These are phyloP conservation scores for Plantago lanceolata DNA, from an alignment of 305 asterid genomes.

Conservation along the genomic window DNA sequence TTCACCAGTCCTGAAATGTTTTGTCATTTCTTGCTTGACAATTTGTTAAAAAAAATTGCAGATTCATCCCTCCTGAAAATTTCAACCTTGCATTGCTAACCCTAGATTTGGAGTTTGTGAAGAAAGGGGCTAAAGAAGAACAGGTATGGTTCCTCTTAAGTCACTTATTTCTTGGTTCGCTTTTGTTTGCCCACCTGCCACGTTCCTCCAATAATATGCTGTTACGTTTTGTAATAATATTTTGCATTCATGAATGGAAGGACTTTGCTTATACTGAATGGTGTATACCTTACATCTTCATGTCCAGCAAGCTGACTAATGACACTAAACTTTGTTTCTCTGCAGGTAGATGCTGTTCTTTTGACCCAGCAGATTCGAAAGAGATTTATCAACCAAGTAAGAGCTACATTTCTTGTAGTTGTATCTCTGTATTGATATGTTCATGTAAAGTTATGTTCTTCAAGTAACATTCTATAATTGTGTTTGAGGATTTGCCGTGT, in stretches of 20 bases:
- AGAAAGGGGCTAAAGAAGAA: slow-evolving; percentile 85
- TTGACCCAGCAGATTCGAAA: slow-evolving; percentile 66
- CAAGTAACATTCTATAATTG: neutral
- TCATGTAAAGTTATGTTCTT: slow-evolving; percentile 5
- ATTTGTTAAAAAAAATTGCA: slow-evolving; percentile 26
- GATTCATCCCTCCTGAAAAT: slow-evolving; percentile 81
- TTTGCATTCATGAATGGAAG: slow-evolving; percentile 12
- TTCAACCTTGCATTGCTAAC: slow-evolving; percentile 75
- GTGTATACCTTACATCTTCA: slow-evolving; percentile 4
- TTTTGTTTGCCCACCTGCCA: slow-evolving; percentile 8
- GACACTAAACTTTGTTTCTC: slow-evolving; percentile 18
- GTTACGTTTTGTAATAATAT: neutral
- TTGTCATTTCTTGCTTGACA: slow-evolving; percentile 17
- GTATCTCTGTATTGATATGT: neutral
- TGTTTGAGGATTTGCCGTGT: too few species aligned
- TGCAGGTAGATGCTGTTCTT: slow-evolving; percentile 80
- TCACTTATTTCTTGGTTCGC: slow-evolving; percentile 6
- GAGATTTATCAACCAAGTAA: slow-evolving; percentile 73
- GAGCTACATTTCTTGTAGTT: slow-evolving; percentile 20
- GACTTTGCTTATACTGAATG: slow-evolving; percentile 18
- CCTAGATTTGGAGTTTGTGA: slow-evolving; percentile 92
- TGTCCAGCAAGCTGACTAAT: slow-evolving; percentile 19
- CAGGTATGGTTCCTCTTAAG: slow-evolving; percentile 41
- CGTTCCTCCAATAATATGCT: slow-evolving; percentile 12
- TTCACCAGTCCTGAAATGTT: neutral